Base-by-base conservation (phyloP, 768 basidiomycete genomes). In the Astraeus odoratus region DNA sequence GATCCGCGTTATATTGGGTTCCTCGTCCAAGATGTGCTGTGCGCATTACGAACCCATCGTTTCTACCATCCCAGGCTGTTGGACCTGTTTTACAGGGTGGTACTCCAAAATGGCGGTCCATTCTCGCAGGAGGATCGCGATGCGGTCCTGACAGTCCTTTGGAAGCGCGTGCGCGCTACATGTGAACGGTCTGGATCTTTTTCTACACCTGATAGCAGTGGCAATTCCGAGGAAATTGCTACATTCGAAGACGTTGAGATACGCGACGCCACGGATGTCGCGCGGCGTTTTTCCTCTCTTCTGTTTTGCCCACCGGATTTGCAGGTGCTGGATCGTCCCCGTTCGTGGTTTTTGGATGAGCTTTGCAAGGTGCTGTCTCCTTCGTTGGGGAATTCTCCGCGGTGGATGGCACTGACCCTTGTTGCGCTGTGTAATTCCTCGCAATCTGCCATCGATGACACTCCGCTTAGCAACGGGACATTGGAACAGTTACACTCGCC, bases 401-500 rank as follows among this genome's bases (percentile, higher is more conserved):
- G 72, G 8, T 78, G 77, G 77, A 59, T 49, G 30, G 70, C 68
- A 38, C 49, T 78, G 7, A 41, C 59, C 5, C 48, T 74, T 12
- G 57, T 77, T 33, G 69, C 71, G 16, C 51, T 68, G 9, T 55
- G 55, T 46, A 55, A 57, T 10, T 43, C 55, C 15, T 42, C n/a
- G n/a, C n/a, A n/a, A n/a, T n/a, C 39, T 19, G 42, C 15, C 8
- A 26, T 24, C 23, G n/a, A 30, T 3, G 31, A 39, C 5, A 36
- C 4, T 30, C 31, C 22, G 7, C 27, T 36, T 0, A 49, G 41
- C 8, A 12, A 22, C 19, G 43, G 3, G 35, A 26, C 47, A 18
- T 27, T 24, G 46, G 31, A 46, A 16, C 37, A 27, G 29, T 7
- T 30, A 12, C 41, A 43, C 18, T 38, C 59, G 22, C 42, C 30